Evolutionary conservation across 73 alveolate species (phyloP).

Genomic region (Paramecium bursaria): DNA sequence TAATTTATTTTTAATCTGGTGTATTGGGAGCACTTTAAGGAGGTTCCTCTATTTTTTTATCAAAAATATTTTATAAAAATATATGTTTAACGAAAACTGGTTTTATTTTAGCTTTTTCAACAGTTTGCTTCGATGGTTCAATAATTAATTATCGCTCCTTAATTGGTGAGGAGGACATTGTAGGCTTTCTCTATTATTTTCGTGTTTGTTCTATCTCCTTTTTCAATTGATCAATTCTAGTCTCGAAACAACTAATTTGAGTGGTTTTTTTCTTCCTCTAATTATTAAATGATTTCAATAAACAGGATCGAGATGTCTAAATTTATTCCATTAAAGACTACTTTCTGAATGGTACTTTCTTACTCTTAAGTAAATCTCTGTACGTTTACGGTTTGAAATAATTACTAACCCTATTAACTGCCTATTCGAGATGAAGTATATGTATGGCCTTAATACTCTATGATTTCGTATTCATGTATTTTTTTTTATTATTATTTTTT

Average conservation of each 20-base stretch:
- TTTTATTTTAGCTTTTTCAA: no score
- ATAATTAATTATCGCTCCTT: conserved; percentile 3
- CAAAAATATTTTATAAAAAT: no score
- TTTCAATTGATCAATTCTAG: conserved; percentile 27
- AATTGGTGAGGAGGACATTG: conserved; percentile 8
- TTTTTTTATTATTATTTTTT: conserved; percentile 9
- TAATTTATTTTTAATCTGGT: background rate
- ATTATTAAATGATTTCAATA: background rate
- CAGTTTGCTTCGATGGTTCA: conserved; percentile 8
- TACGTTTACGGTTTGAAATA: conserved; percentile 13
- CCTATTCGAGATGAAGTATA: conserved; percentile 36
- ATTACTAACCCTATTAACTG: background rate
- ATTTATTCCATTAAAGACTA: conserved; percentile 10
- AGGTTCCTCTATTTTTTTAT: conserved; percentile 10
- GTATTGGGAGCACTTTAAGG: background rate
- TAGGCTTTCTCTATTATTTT: no score
- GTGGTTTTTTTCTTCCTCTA: background rate
- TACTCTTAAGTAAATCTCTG: background rate
- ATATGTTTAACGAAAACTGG: background rate
- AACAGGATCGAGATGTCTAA: conserved; percentile 33
- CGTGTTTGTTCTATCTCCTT: background rate
- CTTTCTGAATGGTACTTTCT: background rate
- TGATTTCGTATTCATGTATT: no score
- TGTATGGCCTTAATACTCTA: conserved; percentile 56
- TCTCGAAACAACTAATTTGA: conserved; percentile 2